Percentiles rank a stretch among this genome's conserved stretches.
These are phyloP conservation scores for Suillus clintonianus DNA, from an alignment of 768 basidiomycete genomes.

Conservation along the genomic window DNA sequence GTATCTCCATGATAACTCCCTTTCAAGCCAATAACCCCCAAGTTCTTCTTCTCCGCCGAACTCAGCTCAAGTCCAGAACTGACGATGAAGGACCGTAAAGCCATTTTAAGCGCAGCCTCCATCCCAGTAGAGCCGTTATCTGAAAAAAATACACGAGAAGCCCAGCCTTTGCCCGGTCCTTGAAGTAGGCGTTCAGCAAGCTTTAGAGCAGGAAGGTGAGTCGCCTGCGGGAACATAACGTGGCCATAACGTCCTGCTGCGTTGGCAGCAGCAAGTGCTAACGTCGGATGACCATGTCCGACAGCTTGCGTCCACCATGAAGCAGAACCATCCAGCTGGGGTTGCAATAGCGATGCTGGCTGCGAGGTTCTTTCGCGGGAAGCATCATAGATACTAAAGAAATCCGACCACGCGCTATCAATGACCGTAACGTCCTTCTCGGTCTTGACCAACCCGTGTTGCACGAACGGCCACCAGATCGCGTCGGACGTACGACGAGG, in stretches of 20 bases:
- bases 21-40: slow-evolving; percentile 83
- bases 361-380: slow-evolving; percentile 17
- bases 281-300: slow-evolving; percentile 75
- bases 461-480: slow-evolving; percentile 98
- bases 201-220: slow-evolving; percentile 80
- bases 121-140: slow-evolving; percentile 96
- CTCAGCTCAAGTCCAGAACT: slow-evolving; percentile 38
- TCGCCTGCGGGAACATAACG: slow-evolving; percentile 92
- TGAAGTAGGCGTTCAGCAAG: slow-evolving; percentile 79
- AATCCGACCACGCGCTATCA: slow-evolving; percentile 86
- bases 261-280: slow-evolving; percentile 84
- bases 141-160: slow-evolving; percentile 86
- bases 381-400: slow-evolving; percentile 71
- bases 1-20: slow-evolving; percentile 99
- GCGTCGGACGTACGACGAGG: slow-evolving; percentile 71
- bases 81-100: slow-evolving; percentile 65
- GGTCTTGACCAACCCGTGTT: slow-evolving; percentile 72
- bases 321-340: slow-evolving; percentile 87
- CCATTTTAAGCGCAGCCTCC: slow-evolving; percentile 99
- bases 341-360: slow-evolving; percentile 43
- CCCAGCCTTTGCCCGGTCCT: slow-evolving; percentile 91
- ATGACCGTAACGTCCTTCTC: slow-evolving; percentile 84
- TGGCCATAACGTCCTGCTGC: slow-evolving; percentile 96
- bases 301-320: slow-evolving; percentile 98
- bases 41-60: slow-evolving; percentile 42